These are phyloP conservation scores for Malassezia caprae DNA, from an alignment of 1,284 basidiomycete genomes.

Conservation along the genomic window DNA sequence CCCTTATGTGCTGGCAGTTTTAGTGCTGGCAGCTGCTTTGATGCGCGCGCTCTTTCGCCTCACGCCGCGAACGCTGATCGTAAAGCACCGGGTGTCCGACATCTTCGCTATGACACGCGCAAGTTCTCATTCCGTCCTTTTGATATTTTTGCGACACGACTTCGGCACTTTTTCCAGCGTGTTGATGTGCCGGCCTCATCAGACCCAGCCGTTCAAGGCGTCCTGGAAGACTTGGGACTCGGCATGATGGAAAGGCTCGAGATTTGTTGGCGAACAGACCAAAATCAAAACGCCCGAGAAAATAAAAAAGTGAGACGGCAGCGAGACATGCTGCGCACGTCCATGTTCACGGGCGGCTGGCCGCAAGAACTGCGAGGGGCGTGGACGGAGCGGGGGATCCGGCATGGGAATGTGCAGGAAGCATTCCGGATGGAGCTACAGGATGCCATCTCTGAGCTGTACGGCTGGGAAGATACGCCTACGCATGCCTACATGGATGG, in stretches of 20 bases:
- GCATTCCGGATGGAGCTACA: slow-evolving; percentile 6
- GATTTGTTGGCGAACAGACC: slow-evolving; percentile 5
- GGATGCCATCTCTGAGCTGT: slow-evolving; percentile 7
- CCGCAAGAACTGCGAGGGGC: slow-evolving; percentile 29
- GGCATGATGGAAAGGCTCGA: background rate
- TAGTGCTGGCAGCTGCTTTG: slow-evolving; percentile 5
- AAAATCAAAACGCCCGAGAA: background rate
- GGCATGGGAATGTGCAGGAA: background rate
- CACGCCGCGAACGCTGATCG: background rate
- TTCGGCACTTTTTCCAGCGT: slow-evolving; percentile 26
- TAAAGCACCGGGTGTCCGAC: slow-evolving; percentile 17
- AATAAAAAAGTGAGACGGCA: background rate
- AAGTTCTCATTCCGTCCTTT: slow-evolving; percentile 33
- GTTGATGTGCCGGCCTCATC: background rate
- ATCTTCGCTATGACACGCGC: slow-evolving; percentile 33
- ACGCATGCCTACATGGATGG: slow-evolving; percentile 1
- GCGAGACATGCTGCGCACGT: background rate
- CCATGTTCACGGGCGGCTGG: slow-evolving; percentile 18
- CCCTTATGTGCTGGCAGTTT: slow-evolving; percentile 20
- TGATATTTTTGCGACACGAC: slow-evolving; percentile 27
- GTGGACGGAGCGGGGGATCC: slow-evolving; percentile 24
- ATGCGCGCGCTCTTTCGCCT: slow-evolving; percentile 2
- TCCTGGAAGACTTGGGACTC: background rate
- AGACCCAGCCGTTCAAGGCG: background rate
- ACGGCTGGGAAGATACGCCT: slow-evolving; percentile 11